Percentiles rank a stretch among this genome's conserved stretches.
Conservation (phyloP, 805 yeast genomes). For the Wickerhamomyces xylosicus region DNA sequence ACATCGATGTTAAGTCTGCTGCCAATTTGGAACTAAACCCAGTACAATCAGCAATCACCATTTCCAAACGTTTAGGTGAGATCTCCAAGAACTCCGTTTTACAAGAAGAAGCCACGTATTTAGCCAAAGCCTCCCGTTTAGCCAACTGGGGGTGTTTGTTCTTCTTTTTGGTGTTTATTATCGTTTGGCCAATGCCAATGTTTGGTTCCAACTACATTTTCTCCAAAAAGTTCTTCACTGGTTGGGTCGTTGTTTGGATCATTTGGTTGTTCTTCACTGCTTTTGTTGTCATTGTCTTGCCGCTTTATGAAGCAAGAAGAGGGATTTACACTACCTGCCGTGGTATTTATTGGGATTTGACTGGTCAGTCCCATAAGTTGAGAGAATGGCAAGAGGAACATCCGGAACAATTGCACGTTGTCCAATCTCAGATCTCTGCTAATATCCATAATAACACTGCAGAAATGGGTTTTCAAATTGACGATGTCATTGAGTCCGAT, state of each 20-base stretch:
- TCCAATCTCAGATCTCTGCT: conserved; percentile 51
- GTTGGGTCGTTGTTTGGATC: conserved; percentile 78
- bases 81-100: conserved; percentile 15
- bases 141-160: conserved; percentile 53
- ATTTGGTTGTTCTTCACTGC: conserved; percentile 72
- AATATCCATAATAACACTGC: conserved; percentile 16
- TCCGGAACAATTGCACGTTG: conserved; percentile 69
- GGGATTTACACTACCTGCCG: conserved; percentile 55
- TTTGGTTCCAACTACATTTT: conserved; percentile 73
- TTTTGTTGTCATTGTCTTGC: conserved; percentile 53
- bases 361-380: conserved; percentile 68
- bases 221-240: conserved; percentile 69
- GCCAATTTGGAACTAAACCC: conserved; percentile 16
- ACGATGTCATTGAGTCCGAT: neutral
- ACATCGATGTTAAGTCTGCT: conserved; percentile 5
- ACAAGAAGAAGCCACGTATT: conserved; percentile 41
- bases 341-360: conserved; percentile 78
- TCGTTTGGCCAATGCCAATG: conserved; percentile 94
- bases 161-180: conserved; percentile 52
- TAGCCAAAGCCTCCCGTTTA: conserved; percentile 46
- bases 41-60: conserved; percentile 21
- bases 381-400: conserved; percentile 65
- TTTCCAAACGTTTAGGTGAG: conserved; percentile 19
- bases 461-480: too few relatives aligned
- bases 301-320: conserved; percentile 64